Base-by-base conservation (phyloP, 768 basidiomycete species). In the Xerocomus potaroensis region DNA sequence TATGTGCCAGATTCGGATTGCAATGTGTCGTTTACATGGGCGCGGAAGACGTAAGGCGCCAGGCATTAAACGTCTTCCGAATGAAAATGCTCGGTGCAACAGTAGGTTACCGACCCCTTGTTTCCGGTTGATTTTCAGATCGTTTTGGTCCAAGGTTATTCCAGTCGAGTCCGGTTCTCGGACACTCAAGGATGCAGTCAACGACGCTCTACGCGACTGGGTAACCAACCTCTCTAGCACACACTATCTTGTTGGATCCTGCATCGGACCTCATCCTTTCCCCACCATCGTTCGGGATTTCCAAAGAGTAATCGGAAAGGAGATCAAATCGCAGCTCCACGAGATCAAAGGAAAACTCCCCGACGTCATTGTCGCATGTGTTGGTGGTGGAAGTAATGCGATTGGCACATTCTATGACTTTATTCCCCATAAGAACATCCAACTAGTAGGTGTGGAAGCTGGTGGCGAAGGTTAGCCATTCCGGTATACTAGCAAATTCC, bases 1-100 rank as follows among this genome's bases (percentile, higher is more conserved):
- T 91, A 19, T 98, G 96, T 57, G 96, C 96, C 19, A 87, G 89
- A 57, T 99, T 98, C 58, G 94, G 91, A 6, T 65, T 98, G 75
- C 84, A 96, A 68, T 99, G 96, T 63, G 69, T 95, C 56, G 78
- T 99, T 61, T 99, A 94, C 71, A 99, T 99, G 96, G 96, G 96
- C 42, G 82, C 91, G 21, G 96, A 97, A 67, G 96, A 98, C 63
- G 94, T 97, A 14, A 81, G 92, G 22, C 79, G 96, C 33, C 96
- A 99, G 68, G 91, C 92, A 15, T 67, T 99, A 55, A 99, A 98
- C 70, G 95, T 98, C 19, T 99, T 99, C 80, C 78, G 95, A 39
- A 99, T 98, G 62, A 83, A 86, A 62, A 96, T 99, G 94, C 77
- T 98, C 35, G 96, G 96, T 47, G 96, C 78, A 39, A 93, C 91